Conservation (phyloP, 2,329 filamentous ascomycete species). For the Fusarium sacchari region DNA sequence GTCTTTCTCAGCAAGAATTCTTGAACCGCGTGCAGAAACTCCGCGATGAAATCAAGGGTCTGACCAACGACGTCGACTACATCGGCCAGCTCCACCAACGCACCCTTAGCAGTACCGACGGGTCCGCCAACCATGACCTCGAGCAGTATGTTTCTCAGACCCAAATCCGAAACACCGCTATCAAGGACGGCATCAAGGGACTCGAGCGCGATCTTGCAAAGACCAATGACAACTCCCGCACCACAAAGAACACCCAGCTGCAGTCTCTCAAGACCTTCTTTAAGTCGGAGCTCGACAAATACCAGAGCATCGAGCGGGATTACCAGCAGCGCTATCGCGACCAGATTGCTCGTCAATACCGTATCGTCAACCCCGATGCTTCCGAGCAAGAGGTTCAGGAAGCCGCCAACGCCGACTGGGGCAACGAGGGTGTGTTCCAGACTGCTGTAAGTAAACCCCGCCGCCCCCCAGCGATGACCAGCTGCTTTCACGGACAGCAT, state of each 20-base stretch:
- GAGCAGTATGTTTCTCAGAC: conserved; percentile 76
- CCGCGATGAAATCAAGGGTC: conserved; percentile 73
- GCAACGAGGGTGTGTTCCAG: conserved; percentile 83
- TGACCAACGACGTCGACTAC: conserved; percentile 73
- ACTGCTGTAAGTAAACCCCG: conserved; percentile 72
- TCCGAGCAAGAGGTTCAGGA: conserved; percentile 75
- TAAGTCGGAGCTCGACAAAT: conserved; percentile 75
- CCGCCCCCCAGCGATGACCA: not conserved
- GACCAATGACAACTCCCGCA: conserved; percentile 68
- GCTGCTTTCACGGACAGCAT: not conserved
- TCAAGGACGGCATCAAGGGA: conserved; percentile 82
- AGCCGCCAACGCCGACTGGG: conserved; percentile 77
- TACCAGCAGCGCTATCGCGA: conserved; percentile 79
- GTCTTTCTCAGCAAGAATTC: conserved; percentile 73
- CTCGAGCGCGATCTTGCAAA: conserved; percentile 76
- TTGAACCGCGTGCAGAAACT: conserved; percentile 73
- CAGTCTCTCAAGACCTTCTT: conserved; percentile 77
- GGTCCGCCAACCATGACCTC: conserved; percentile 64
- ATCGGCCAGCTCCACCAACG: conserved; percentile 78
- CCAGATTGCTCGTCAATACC: conserved; percentile 82
- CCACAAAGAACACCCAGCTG: conserved; percentile 76
- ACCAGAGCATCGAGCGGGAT: conserved; percentile 75
- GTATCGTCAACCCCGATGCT: conserved; percentile 85
- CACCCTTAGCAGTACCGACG: conserved; percentile 73
- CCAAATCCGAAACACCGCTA: conserved; percentile 76